Evolutionary conservation across 345 rosid species (phyloP).

Genomic region (Isatis tinctoria): DNA sequence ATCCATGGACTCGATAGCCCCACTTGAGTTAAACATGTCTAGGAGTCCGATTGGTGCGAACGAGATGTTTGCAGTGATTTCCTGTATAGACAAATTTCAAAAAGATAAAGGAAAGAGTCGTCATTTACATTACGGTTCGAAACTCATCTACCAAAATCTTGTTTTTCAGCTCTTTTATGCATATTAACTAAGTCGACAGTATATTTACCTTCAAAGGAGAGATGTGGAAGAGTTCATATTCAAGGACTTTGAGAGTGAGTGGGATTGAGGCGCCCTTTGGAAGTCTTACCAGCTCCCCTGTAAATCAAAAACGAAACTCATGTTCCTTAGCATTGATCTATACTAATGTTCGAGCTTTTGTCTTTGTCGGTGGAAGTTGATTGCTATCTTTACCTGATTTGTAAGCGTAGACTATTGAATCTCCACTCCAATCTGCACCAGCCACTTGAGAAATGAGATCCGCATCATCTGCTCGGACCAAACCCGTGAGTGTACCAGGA

Average conservation of each 20-base stretch:
- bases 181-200: neutral
- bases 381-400: slow-evolving; percentile 56
- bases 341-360: neutral
- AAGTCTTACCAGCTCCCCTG: slow-evolving; percentile 74
- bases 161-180: neutral
- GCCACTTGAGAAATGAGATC: slow-evolving; percentile 67
- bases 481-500: slow-evolving; percentile 75
- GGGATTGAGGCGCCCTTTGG: slow-evolving; percentile 79
- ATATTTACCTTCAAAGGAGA: slow-evolving; percentile 63
- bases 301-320: neutral
- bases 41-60: slow-evolving; percentile 89
- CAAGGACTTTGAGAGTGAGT: slow-evolving; percentile 72
- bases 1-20: slow-evolving; percentile 61
- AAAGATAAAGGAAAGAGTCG: neutral
- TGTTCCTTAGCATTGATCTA: neutral
- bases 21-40: slow-evolving; percentile 83
- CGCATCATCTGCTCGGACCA: slow-evolving; percentile 66
- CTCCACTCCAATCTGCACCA: slow-evolving; percentile 76
- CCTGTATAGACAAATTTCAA: slow-evolving; percentile 38
- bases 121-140: slow-evolving; percentile 8
- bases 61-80: slow-evolving; percentile 48
- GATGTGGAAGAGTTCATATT: slow-evolving; percentile 87
- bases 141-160: neutral
- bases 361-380: neutral
- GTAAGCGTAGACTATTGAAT: slow-evolving; percentile 58